Percentiles rank a stretch among this genome's conserved stretches.
Conservation (phyloP, 345 rosid species). For the Jatropha curcas region DNA sequence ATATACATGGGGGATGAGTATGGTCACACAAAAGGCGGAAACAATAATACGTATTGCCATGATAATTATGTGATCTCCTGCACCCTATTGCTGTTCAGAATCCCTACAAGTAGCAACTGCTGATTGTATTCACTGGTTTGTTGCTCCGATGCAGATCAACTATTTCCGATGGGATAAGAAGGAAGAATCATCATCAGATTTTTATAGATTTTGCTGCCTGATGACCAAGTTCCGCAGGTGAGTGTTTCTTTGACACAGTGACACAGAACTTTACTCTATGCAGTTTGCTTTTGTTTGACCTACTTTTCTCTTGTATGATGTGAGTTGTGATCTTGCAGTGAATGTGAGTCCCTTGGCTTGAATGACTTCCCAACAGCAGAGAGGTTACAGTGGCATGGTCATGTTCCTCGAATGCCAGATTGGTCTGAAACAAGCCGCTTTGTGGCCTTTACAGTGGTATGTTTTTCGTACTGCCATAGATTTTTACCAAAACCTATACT, state of each 20-base stretch:
- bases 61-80: conserved; percentile 71
- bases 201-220: conserved; percentile 77
- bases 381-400: conserved; percentile 96
- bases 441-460: conserved; percentile 90
- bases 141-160: conserved; percentile 56
- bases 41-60: conserved; percentile 95
- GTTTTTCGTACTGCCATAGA: not conserved
- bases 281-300: not conserved
- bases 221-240: conserved; percentile 83
- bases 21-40: conserved; percentile 96
- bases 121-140: conserved; percentile 22
- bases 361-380: conserved; percentile 84
- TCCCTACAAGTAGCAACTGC: conserved; percentile 6
- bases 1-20: conserved; percentile 95
- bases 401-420: conserved; percentile 66
- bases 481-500: not conserved
- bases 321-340: conserved; percentile 47
- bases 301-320: conserved; percentile 7
- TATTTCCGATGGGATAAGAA: conserved; percentile 90
- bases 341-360: conserved; percentile 85
- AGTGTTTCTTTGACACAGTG: conserved; percentile 25
- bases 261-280: not conserved
- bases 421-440: conserved; percentile 93
- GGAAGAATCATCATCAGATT: conserved; percentile 75
- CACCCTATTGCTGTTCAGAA: conserved; percentile 9